Evolutionary conservation across 2,329 filamentous ascomycete genomes (phyloP).

Genomic region (Rutstroemia sp.): DNA sequence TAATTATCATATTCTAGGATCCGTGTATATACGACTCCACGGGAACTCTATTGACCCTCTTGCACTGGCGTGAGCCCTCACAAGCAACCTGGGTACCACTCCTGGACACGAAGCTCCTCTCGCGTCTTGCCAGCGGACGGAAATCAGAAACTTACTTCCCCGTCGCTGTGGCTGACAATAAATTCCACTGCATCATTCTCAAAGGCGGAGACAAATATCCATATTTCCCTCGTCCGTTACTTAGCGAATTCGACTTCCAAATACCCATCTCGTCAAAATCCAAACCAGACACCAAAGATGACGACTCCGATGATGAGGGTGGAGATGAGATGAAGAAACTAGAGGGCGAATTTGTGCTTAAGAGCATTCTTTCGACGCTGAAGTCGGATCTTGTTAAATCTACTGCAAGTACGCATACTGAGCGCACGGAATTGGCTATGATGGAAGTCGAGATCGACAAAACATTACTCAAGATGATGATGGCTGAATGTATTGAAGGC

Average conservation of each 20-base stretch:
- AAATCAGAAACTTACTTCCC: conserved; percentile 93
- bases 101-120: conserved; percentile 77
- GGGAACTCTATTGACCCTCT: conserved; percentile 76
- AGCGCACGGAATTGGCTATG: conserved; percentile 59
- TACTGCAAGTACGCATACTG: conserved; percentile 54
- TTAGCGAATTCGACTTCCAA: conserved; percentile 89
- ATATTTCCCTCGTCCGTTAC: conserved; percentile 82
- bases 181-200: conserved; percentile 97
- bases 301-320: conserved; percentile 32
- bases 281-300: conserved; percentile 30
- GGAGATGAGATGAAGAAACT: conserved; percentile 53
- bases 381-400: conserved; percentile 66
- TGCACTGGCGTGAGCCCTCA: conserved; percentile 83
- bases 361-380: conserved; percentile 64
- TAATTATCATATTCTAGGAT: conserved; percentile 46
- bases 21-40: conserved; percentile 94
- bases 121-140: conserved; percentile 73
- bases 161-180: conserved; percentile 82
- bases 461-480: conserved; percentile 79
- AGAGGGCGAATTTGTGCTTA: conserved; percentile 76
- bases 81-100: conserved; percentile 89
- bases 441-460: conserved; percentile 86
- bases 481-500: conserved; percentile 81
- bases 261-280: conserved; percentile 63
- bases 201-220: conserved; percentile 91